Percentiles rank a stretch among this genome's conserved stretches.
These are phyloP conservation scores for Botrytis sinoallii DNA, from an alignment of 2,329 filamentous ascomycete species.

Conservation along the genomic window DNA sequence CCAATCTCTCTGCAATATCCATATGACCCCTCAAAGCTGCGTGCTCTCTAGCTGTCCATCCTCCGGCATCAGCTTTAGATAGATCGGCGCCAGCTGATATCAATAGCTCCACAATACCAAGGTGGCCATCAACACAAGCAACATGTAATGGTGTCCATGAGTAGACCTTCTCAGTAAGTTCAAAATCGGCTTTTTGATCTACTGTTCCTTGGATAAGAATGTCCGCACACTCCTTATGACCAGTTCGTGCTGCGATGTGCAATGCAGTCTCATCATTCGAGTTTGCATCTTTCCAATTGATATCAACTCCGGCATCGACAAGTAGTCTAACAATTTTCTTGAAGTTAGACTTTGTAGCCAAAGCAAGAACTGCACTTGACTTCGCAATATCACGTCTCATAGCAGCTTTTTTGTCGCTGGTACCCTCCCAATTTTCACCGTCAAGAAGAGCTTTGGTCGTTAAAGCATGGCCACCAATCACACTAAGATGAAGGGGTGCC, in stretches of 20 bases:
- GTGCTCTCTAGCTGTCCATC: constrained; percentile 93
- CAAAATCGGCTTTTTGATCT: constrained; percentile 70
- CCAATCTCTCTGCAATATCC: constrained; percentile 69
- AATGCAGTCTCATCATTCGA: constrained; percentile 80
- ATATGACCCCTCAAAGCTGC: constrained; percentile 87
- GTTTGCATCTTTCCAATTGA: constrained; percentile 82
- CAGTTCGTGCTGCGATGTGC: constrained; percentile 87
- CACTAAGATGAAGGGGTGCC: constrained; percentile 86
- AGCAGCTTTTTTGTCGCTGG: constrained; percentile 57
- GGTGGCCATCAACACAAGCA: constrained; percentile 82
- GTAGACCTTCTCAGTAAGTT: constrained; percentile 78
- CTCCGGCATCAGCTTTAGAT: constrained; percentile 74
- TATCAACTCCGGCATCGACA: constrained; percentile 83
- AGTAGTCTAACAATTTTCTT: constrained; percentile 80
- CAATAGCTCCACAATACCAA: constrained; percentile 71
- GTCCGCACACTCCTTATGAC: constrained; percentile 75
- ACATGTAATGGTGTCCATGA: constrained; percentile 95
- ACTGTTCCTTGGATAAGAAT: constrained; percentile 69
- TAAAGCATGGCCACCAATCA: constrained; percentile 83
- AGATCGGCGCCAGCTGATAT: constrained; percentile 75
- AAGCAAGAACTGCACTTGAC: constrained; percentile 80
- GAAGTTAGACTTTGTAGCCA: constrained; percentile 87
- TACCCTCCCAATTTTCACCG: constrained; percentile 72
- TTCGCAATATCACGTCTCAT: constrained; percentile 70
- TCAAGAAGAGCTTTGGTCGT: constrained; percentile 80